A percentile compares a stretch with the other conserved stretches of the same genome.
Evolutionary conservation across 495 filamentous ascomycete species (phyloP).

Genomic region (Penicillium fimorum): DNA sequence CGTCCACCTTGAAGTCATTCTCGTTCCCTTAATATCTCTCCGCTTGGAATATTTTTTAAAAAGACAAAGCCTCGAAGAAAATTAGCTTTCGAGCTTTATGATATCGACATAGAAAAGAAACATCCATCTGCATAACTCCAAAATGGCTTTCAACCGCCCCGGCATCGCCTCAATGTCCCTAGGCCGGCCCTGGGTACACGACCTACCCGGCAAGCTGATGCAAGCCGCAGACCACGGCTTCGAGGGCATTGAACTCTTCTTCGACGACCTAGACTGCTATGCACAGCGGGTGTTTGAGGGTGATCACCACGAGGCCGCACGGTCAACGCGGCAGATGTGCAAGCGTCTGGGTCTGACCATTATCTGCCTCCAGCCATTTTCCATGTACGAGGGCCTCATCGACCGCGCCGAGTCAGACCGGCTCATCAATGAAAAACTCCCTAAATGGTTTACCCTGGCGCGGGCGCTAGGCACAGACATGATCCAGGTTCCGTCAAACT

Average conservation of each 20-base stretch:
- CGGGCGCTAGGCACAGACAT: constrained; percentile 63
- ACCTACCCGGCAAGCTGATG: constrained; percentile 62
- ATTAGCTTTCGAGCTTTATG: neutral
- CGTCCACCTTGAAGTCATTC: neutral
- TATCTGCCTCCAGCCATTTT: constrained; percentile 75
- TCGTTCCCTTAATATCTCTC: neutral
- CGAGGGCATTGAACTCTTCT: constrained; percentile 73
- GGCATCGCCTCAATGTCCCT: constrained; percentile 73
- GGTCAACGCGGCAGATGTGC: constrained; percentile 54
- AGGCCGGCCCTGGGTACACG: constrained; percentile 64
- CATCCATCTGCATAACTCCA: constrained; percentile 7
- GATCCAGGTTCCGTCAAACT: constrained; percentile 73
- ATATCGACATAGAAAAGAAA: neutral
- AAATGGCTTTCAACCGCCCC: constrained; percentile 41
- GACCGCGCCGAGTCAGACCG: constrained; percentile 59
- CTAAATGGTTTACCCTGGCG: constrained; percentile 67
- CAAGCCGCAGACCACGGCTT: constrained; percentile 64
- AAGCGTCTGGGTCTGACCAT: constrained; percentile 57
- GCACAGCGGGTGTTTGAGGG: constrained; percentile 54
- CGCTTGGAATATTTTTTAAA: neutral
- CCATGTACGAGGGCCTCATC: constrained; percentile 72
- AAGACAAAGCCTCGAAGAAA: neutral
- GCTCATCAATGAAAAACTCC: constrained; percentile 58
- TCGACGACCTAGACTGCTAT: constrained; percentile 70
- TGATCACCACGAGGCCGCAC: constrained; percentile 58